Evolutionary conservation across 208 protist genomes (phyloP).

Genomic region (Borovskyia barvae): DNA sequence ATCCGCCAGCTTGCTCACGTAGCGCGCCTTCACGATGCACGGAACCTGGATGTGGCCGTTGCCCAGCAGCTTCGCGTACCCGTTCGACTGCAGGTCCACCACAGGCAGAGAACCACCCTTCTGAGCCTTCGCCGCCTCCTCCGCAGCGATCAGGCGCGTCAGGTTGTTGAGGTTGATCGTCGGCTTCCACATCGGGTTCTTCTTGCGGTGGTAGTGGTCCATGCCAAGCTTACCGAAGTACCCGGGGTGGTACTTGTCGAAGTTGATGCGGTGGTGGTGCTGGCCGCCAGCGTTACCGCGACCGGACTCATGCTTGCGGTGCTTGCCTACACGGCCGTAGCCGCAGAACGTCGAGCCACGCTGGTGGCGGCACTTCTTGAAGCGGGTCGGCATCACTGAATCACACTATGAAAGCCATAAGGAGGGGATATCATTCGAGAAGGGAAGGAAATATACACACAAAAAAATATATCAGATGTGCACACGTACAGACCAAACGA

Average conservation of each 20-base stretch:
- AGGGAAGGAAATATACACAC: conserved; percentile 6
- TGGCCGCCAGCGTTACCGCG: conserved; percentile 99
- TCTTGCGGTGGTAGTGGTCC: conserved; percentile 96
- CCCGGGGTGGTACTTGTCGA: conserved; percentile 99
- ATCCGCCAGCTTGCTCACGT: conserved; percentile 98
- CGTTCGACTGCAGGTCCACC: conserved; percentile 96
- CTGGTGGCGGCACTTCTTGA: conserved; percentile 93
- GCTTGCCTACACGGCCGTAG: conserved; percentile 97
- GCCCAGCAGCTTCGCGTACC: conserved; percentile 99
- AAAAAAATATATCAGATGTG: conserved; percentile 9
- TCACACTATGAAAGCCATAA: background rate
- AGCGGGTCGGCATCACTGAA: conserved; percentile 82
- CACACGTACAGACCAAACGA: no score
- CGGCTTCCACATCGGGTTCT: conserved; percentile 94
- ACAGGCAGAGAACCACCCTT: conserved; percentile 94
- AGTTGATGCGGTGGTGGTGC: conserved; percentile 99
- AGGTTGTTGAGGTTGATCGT: conserved; percentile 99
- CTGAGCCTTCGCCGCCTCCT: conserved; percentile 77
- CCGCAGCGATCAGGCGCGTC: conserved; percentile 96
- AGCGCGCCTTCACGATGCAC: conserved; percentile 99
- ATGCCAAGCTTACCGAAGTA: conserved; percentile 99
- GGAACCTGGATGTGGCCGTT: conserved; percentile 98
- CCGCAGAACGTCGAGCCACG: conserved; percentile 91
- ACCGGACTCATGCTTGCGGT: conserved; percentile 99
- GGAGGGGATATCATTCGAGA: conserved; percentile 1